Percentiles rank a stretch among this genome's conserved stretches.
phyloP scores from a whole-genome alignment of 208 protist species.

The Phytomonas sp. region DNA sequence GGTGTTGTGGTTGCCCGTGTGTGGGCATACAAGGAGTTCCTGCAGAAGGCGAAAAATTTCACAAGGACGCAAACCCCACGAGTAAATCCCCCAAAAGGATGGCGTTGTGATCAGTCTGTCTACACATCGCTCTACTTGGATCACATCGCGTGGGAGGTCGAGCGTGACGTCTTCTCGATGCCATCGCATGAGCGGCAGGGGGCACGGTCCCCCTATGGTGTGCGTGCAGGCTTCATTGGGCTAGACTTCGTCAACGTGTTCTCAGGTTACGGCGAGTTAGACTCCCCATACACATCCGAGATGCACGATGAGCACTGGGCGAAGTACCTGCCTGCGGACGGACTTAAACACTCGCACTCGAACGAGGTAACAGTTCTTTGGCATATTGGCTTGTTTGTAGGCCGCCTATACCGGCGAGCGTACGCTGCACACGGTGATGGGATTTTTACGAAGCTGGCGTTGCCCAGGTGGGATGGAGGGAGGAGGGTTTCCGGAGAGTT shows the following conservation, averaged over 20 bases:
- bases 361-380: not conserved
- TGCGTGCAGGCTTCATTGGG: not conserved
- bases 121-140: not conserved
- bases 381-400: too few relatives aligned
- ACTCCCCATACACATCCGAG: not conserved
- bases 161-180: not conserved
- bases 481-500: not conserved
- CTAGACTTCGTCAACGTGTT: not conserved
- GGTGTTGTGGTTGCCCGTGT: not conserved
- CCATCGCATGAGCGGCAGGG: not conserved
- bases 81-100: not conserved
- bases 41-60: not conserved
- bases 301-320: not conserved
- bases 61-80: not conserved
- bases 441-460: too few relatives aligned
- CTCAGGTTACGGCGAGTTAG: not conserved
- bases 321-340: not conserved
- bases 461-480: too few relatives aligned
- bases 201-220: not conserved
- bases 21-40: not conserved
- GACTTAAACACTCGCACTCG: not conserved
- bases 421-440: too few relatives aligned
- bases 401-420: too few relatives aligned
- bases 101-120: not conserved
- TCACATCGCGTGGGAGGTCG: not conserved